These are phyloP conservation scores for Ceratocystis cubensis DNA, from an alignment of 2,329 filamentous ascomycete species.

Conservation along the genomic window DNA sequence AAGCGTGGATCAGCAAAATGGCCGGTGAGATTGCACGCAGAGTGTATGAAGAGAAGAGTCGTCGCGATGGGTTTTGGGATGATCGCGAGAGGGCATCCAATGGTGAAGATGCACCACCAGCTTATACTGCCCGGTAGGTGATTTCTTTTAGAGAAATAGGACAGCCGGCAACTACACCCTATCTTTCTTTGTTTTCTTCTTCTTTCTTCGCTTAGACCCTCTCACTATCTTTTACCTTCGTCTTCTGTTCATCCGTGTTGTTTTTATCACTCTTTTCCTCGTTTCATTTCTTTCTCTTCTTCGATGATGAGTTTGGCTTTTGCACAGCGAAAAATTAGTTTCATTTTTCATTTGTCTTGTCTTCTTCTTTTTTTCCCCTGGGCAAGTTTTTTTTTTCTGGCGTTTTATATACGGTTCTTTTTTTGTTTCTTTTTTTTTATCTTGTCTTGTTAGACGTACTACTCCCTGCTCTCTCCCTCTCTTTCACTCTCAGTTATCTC, in stretches of 20 bases:
- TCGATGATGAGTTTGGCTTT: conserved; percentile 8
- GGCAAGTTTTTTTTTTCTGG: not conserved
- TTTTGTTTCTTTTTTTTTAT: not conserved
- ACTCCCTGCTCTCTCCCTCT: not conserved
- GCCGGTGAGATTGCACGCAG: conserved; percentile 79
- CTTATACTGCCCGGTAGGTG: conserved; percentile 38
- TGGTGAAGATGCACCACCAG: conserved; percentile 43
- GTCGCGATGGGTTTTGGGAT: conserved; percentile 40
- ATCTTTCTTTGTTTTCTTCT: not conserved
- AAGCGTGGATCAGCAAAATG: conserved; percentile 87
- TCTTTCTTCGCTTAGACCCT: not conserved
- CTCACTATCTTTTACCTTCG: not conserved
- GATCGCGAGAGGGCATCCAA: conserved; percentile 29
- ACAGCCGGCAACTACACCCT: not conserved
- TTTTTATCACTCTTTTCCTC: not conserved
- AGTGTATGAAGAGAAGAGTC: conserved; percentile 73
- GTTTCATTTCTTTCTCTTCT: not conserved
- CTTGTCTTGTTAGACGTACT: not conserved
- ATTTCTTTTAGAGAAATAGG: not conserved
- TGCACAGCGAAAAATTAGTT: not conserved
- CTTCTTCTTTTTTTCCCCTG: not conserved
- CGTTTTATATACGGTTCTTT: not conserved
- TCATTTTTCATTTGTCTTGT: not conserved
- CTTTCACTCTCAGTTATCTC: not conserved
- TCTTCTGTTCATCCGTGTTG: not conserved